Percentiles rank a stretch among this genome's conserved stretches.
Conservation (phyloP, 371 early-diverging fungal genomes). For the Mycotypha africana region DNA sequence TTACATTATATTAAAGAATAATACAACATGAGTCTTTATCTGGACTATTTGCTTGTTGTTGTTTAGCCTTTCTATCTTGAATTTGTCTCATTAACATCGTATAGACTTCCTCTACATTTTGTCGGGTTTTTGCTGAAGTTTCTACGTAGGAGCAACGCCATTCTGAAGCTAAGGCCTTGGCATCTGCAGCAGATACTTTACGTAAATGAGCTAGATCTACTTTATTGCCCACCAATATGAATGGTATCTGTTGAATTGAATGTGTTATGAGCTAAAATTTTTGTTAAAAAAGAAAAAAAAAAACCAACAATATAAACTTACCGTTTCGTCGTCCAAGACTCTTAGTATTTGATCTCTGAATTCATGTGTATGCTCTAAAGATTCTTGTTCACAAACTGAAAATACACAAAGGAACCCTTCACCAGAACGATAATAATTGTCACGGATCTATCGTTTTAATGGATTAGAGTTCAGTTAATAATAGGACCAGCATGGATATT, state of each 20-base stretch:
- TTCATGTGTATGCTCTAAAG: slow-evolving; percentile 77
- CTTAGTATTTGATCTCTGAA: slow-evolving; percentile 87
- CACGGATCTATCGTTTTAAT: slow-evolving; percentile 88
- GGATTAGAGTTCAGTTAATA: too few relatives aligned
- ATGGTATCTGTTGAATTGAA: slow-evolving; percentile 54
- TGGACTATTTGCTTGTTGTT: slow-evolving; percentile 39
- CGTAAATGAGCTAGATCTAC: slow-evolving; percentile 70
- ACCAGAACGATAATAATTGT: slow-evolving; percentile 88
- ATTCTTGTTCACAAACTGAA: slow-evolving; percentile 78
- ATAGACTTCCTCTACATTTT: slow-evolving; percentile 82
- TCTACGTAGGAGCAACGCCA: slow-evolving; percentile 84
- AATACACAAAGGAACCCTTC: slow-evolving; percentile 91
- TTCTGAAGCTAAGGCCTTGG: slow-evolving; percentile 62
- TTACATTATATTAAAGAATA: slow-evolving; percentile 44
- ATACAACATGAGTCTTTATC: slow-evolving; percentile 46
- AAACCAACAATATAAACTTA: too few relatives aligned
- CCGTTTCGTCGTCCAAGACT: slow-evolving; percentile 80
- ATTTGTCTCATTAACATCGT: slow-evolving; percentile 74
- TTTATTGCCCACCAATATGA: slow-evolving; percentile 90
- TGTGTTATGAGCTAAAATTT: neutral
- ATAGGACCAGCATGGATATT: neutral
- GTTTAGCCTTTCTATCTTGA: slow-evolving; percentile 61
- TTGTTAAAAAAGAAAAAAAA: too few relatives aligned
- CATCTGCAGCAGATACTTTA: slow-evolving; percentile 70
- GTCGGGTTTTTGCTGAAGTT: slow-evolving; percentile 82